A percentile compares a stretch with the other conserved stretches of the same genome.
phyloP scores from a whole-genome alignment of 495 filamentous ascomycete species.

The Clohesyomyces aquaticus region DNA sequence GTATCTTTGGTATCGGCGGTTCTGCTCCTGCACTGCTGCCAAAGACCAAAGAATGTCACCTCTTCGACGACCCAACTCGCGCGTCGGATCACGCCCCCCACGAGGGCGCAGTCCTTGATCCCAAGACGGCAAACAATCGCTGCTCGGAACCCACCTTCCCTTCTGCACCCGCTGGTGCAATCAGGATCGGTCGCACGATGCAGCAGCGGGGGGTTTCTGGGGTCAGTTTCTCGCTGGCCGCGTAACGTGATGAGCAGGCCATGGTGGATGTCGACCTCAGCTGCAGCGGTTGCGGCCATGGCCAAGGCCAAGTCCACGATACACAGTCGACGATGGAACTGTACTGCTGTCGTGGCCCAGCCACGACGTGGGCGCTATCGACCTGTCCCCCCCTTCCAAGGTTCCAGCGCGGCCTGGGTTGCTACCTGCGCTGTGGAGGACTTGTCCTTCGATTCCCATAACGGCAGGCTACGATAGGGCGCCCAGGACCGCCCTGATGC shows the following conservation, averaged over 20 bases:
- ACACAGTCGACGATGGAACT: too few species aligned
- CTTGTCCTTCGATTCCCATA: conserved; percentile 20
- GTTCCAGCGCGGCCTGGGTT: conserved; percentile 7
- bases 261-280: too few species aligned
- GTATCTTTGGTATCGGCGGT: too few species aligned
- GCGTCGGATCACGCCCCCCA: background rate
- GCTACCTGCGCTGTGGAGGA: background rate
- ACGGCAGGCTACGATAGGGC: conserved; percentile 31
- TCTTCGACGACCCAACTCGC: background rate
- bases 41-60: background rate
- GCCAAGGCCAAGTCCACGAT: background rate
- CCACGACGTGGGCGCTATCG: conserved; percentile 5
- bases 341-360: background rate
- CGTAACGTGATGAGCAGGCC: background rate
- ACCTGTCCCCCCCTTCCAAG: background rate
- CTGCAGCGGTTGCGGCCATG: background rate
- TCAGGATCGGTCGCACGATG: too few species aligned
- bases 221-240: background rate
- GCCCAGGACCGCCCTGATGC: conserved; percentile 1
- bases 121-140: background rate
- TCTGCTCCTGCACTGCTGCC: background rate
- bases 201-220: too few species aligned
- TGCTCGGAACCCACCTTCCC: background rate
- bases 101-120: background rate
- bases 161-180: too few species aligned